These are phyloP conservation scores for Candida pseudoviswanathii DNA, from an alignment of 1,139 yeast genomes.

Conservation along the genomic window DNA sequence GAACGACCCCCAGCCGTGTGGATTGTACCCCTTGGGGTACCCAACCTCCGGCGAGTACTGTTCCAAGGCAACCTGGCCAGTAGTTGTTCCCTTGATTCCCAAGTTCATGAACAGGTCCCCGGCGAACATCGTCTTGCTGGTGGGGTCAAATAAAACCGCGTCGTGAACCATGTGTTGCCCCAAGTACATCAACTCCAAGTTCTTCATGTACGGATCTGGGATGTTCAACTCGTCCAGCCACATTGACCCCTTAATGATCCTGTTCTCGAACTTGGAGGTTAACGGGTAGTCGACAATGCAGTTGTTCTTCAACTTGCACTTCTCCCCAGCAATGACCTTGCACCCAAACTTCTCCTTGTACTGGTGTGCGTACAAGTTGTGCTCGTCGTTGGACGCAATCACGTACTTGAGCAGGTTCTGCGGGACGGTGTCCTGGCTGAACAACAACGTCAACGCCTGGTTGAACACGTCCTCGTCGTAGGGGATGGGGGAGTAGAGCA, in stretches of 20 bases:
- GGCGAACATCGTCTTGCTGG: slow-evolving; percentile 41
- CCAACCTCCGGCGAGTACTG: slow-evolving; percentile 42
- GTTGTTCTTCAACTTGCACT: slow-evolving; percentile 5
- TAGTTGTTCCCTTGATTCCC: slow-evolving; percentile 11
- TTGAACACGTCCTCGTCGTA: slow-evolving; percentile 31
- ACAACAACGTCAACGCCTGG: slow-evolving; percentile 8
- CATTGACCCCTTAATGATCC: slow-evolving; percentile 54
- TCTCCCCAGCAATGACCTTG: slow-evolving; percentile 9
- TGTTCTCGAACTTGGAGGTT: slow-evolving; percentile 53
- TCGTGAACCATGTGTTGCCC: slow-evolving; percentile 53
- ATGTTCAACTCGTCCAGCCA: slow-evolving; percentile 44
- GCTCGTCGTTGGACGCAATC: slow-evolving; percentile 12
- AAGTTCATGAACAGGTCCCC: slow-evolving; percentile 56
- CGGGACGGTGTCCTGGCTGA: background rate
- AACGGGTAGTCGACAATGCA: slow-evolving; percentile 18
- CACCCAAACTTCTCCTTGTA: slow-evolving; percentile 14
- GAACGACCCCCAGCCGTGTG: slow-evolving; percentile 32
- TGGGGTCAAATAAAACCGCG: slow-evolving; percentile 42
- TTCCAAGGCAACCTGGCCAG: slow-evolving; percentile 20
- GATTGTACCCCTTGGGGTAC: slow-evolving; percentile 22
- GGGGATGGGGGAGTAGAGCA: slow-evolving; percentile 59
- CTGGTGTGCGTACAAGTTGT: slow-evolving; percentile 12
- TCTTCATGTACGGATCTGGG: slow-evolving; percentile 22
- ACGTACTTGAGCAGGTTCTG: slow-evolving; percentile 11
- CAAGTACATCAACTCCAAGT: slow-evolving; percentile 48